These are phyloP conservation scores for Spizellomyces sp. DNA, from an alignment of 192 early-diverging fungal species.

Conservation along the genomic window DNA sequence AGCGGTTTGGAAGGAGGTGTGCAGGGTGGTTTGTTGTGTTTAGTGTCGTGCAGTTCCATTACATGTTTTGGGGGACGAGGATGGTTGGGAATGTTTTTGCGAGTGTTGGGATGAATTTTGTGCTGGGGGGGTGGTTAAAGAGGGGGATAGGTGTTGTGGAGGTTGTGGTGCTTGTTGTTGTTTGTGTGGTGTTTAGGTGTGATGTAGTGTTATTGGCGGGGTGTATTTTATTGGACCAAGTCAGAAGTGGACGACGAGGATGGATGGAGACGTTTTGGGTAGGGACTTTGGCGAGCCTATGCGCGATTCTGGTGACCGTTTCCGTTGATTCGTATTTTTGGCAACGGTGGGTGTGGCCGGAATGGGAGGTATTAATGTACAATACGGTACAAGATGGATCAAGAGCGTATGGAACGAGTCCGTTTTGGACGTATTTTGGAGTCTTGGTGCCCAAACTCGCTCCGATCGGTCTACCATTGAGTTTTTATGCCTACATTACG, in stretches of 20 bases:
- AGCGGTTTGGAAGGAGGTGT: conserved; percentile 56
- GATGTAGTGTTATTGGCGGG: conserved; percentile 57
- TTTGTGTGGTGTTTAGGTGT: conserved; percentile 59
- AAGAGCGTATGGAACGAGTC: conserved; percentile 71
- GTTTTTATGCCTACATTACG: conserved; percentile 11
- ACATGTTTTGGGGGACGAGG: conserved; percentile 85
- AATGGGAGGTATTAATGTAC: conserved; percentile 73
- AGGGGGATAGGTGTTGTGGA: too few species aligned
- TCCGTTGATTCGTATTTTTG: conserved; percentile 79
- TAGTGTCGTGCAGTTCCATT: conserved; percentile 79
- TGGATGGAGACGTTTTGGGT: too few species aligned
- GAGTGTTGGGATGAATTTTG: conserved; percentile 62
- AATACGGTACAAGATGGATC: conserved; percentile 66
- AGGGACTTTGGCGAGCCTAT: conserved; percentile 25
- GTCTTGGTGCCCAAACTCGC: conserved; percentile 75
- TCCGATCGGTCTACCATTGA: conserved; percentile 69
- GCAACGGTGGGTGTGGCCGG: conserved; percentile 70
- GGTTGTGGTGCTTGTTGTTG: conserved; percentile 40
- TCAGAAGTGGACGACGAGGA: conserved; percentile 23
- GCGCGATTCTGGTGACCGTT: conserved; percentile 45
- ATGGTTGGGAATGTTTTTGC: conserved; percentile 89
- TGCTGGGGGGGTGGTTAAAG: conserved; percentile 49
- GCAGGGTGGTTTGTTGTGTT: conserved; percentile 57
- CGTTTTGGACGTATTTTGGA: conserved; percentile 74
- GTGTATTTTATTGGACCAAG: conserved; percentile 46